phyloP scores from a whole-genome alignment of 2,329 filamentous ascomycete genomes.

The Trichoderma afroharzianum region DNA sequence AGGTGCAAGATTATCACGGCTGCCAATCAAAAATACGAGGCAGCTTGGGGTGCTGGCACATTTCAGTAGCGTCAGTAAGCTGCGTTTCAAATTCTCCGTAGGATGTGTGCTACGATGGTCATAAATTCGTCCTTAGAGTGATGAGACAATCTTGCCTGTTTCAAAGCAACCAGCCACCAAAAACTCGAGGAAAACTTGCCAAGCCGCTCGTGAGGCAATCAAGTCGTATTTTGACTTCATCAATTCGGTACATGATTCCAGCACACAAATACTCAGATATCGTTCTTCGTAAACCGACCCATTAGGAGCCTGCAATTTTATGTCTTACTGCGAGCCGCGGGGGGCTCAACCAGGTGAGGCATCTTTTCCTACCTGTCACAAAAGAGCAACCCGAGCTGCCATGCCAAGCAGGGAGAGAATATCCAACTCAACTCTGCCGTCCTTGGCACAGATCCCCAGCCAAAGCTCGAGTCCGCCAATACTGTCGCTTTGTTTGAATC shows the following conservation, averaged over 20 bases:
- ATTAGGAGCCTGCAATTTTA: background rate
- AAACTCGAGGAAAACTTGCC: background rate
- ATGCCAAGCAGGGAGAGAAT: background rate
- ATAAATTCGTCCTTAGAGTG: background rate
- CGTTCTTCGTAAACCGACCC: background rate
- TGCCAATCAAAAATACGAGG: background rate
- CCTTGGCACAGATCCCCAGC: background rate
- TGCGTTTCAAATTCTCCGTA: background rate
- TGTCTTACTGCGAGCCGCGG: constrained; percentile 9
- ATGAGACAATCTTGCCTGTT: no score
- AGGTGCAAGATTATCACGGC: background rate
- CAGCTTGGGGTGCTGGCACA: background rate
- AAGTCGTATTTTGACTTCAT: background rate
- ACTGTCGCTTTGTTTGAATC: background rate
- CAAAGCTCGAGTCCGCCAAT: background rate
- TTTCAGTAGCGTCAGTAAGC: background rate
- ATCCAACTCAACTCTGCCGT: background rate
- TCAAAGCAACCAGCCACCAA: background rate
- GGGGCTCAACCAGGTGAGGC: background rate
- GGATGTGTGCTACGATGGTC: background rate
- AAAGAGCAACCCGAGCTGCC: background rate
- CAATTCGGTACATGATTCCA: background rate
- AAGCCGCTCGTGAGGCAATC: background rate
- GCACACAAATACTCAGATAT: background rate
- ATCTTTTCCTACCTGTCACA: background rate